Evolutionary conservation across 148 eudicot species (phyloP), one percentile per base, ranked within the genome.

Genomic region (Vaccinium macrocarpon): DNA sequence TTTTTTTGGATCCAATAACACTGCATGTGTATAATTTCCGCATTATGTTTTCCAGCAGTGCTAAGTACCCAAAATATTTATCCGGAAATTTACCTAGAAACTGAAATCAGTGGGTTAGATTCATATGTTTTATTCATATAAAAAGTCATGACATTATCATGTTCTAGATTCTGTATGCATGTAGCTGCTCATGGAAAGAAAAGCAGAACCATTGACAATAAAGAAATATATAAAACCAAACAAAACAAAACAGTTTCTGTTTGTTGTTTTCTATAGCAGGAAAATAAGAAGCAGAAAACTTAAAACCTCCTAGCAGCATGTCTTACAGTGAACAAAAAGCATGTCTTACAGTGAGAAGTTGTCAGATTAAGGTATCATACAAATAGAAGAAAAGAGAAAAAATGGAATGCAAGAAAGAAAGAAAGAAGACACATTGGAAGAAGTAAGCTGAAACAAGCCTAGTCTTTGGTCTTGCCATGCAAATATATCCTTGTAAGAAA

Each of bases 401-500:
- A 15, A 70, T 6, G 29, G 38, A 70, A 70, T 29, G 71, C 23
- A 64, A 23, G 29, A 70, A 27, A 29, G 16, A 27, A 29, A 29
- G 74, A 70, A 35, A 12, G 62, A 57, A 57, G 35, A 25, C 42
- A 70, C 75, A 27, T 70, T 29, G 19, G 8, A 29, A 57, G 42
- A 27, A 70, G 71, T 23, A 62, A 42, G 38, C 75, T 70, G 42
- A 70, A 70, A 27, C 46, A 70, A 70, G 42, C 42, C 75, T 5
- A 70, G 75, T 19, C 42, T 29, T 32, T 70, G 46, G 18, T 70
- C 1, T 4, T 70, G 42, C 13, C 16, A 32, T 29, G 46, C 38
- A 70, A 29, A 70, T 70, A 21, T 70, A 27, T 70, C 19, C 75
- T 32, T 70, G 75, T 70, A 66, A 66, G 66, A 70, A 70, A 19